Conservation (phyloP, 2,329 filamentous ascomycete genomes). For the Botrytis paeoniae region DNA sequence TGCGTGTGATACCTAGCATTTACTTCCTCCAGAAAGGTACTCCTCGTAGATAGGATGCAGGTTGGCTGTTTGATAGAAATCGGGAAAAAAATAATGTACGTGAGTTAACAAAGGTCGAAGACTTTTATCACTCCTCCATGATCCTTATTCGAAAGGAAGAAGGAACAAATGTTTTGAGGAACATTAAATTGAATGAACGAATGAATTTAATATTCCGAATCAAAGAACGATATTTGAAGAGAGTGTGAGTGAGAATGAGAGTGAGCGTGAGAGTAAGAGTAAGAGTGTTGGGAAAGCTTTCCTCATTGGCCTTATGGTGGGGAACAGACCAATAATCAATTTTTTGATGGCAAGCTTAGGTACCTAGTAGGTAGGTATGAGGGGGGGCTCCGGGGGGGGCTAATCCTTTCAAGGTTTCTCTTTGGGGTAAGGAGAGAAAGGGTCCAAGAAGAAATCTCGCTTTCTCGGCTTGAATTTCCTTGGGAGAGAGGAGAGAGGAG, state of each 20-base stretch:
- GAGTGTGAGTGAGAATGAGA: not conserved
- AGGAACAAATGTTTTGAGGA: not conserved
- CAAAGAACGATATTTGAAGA: not conserved
- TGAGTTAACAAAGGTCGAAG: not conserved
- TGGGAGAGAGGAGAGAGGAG: not conserved
- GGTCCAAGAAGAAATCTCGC: not conserved
- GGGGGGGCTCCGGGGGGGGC: not conserved
- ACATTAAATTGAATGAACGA: not conserved
- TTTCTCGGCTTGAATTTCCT: not conserved
- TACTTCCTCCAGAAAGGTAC: not conserved
- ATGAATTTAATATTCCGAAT: not conserved
- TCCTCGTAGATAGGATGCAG: not conserved
- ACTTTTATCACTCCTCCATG: not conserved
- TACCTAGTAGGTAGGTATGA: not conserved
- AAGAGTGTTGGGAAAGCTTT: constrained; percentile 1
- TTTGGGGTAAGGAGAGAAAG: not conserved
- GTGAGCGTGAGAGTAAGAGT: too few species aligned
- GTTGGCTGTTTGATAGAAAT: not conserved
- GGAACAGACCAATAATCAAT: not conserved
- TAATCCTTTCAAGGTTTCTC: not conserved
- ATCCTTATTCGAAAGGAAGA: not conserved
- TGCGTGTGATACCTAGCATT: not conserved
- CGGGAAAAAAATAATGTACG: not conserved
- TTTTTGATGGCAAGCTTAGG: not conserved
- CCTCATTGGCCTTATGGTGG: not conserved